Evolutionary conservation across 352 stramenopile genomes (phyloP).

Genomic region (Globisporangium sylvaticum): DNA sequence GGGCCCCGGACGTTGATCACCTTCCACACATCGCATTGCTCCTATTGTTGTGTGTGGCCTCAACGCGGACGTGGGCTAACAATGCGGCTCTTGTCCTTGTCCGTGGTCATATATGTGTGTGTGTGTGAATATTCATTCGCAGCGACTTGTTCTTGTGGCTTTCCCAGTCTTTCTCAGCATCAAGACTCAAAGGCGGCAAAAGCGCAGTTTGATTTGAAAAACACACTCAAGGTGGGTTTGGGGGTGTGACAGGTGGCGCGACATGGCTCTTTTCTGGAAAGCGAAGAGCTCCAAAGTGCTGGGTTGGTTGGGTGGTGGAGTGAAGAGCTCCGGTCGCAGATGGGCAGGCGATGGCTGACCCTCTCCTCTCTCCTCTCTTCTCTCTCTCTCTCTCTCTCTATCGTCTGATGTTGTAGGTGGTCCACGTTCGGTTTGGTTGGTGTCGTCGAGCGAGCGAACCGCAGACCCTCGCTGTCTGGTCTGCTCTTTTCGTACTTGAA

Average conservation of each 20-base stretch:
- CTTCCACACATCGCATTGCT: not conserved
- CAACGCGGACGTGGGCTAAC: not conserved
- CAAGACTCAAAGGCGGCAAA: not conserved
- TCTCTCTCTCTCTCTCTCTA: not conserved
- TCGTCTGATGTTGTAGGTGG: constrained; percentile 6
- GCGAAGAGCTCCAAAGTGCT: not conserved
- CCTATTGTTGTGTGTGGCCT: not conserved
- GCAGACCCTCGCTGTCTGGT: constrained; percentile 7
- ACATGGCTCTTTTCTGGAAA: constrained; percentile 10
- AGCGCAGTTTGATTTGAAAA: not conserved
- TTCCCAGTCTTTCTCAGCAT: not conserved
- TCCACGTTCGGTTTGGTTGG: constrained; percentile 10
- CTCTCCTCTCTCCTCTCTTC: not conserved
- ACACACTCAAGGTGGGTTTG: constrained; percentile 11
- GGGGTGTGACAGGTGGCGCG: constrained; percentile 8
- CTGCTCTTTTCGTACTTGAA: constrained; percentile 47
- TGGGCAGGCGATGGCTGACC: constrained; percentile 2
- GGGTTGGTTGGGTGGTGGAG: constrained; percentile 8
- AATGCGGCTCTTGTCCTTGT: not conserved
- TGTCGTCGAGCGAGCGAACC: constrained; percentile 1
- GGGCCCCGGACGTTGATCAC: not conserved
- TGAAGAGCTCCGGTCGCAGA: constrained; percentile 2
- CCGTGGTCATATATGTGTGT: not conserved
- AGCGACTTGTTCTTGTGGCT: not conserved
- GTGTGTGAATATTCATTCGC: not conserved